Evolutionary conservation across 306 rosid species (phyloP), one percentile per base, ranked within the genome.

Genomic region (Prunus mume): DNA sequence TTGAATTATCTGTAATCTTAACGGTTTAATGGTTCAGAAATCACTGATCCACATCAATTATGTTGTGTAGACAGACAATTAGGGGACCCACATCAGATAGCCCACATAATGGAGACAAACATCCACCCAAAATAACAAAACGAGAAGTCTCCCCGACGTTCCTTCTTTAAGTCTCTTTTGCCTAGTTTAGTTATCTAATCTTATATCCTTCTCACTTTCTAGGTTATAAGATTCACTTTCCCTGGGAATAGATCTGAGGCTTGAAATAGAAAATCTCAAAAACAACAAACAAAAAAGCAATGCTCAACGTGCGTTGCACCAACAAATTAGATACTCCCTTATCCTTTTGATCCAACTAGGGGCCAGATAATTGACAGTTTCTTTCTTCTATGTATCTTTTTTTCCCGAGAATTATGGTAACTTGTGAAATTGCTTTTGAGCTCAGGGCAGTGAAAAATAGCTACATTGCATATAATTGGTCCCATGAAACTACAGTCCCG

Each of bases 221-320:
- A 65, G 58, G 77, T 27, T 61, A 49, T 46, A 73, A 25, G 76
- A 72, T 73, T 12, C 77, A 46, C 77, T 73, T 73, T 73, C 12
- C 14, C 69, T 27, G 7, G 77, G 69, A 15, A 71, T 2, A 41
- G 25, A 27, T 65, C 17, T 27, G 30, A 43, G 41, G 77, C 73
- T 64, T 14, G 22, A 70, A 49, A 34, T 24, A 25, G 72, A 14
- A 14, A 47, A n/a, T 57, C n/a, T 28, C 20, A 34, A 38, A 38
- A 38, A 38, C 43, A 38, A 38, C 43, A 38, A 38, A 38, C 43
- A 7, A 2, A 54, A 78, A 64, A 64, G 82, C 65, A 54, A 54
- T 4, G 27, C 17, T 38, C 52, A 55, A 52, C 50, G 13, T 64
- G 65, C 79, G 4, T 60, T 52, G 82, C 2, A 9, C 72, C 77